Evolutionary conservation across 306 rosid species (phyloP), one percentile per base, ranked within the genome.

Genomic region (Cicer pinnatifidum): DNA sequence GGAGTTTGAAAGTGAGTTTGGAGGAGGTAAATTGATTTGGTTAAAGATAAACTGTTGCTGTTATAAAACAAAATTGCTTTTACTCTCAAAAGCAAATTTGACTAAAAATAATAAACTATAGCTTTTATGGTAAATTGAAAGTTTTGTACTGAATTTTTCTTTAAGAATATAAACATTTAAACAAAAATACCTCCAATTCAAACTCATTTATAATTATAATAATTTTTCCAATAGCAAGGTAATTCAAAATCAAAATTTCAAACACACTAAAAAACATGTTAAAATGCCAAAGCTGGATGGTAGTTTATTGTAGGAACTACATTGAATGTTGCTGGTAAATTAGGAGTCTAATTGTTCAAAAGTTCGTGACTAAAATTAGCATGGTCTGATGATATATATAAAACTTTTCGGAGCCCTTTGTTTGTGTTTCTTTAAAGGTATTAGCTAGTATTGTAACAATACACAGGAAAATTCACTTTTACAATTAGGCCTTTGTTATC

Each of bases 261-360:
- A 46, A 11, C 13, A 9, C 5, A 9, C 11, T 11, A 5, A 1
- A 3, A 8, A 46, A 10, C 51, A 46, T 11, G 12, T 46, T 72
- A 57, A n/a, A 72, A 7, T 72, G 67, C 61, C 15, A 0, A 9
- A 58, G 61, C 44, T 46, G 43, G 40, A 58, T 19, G 16, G 23
- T 61, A 45, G 70, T 28, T 28, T 28, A 60, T 46, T 62, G 43
- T 62, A 19, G 35, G 45, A 64, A 20, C 33, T 51, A 41, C 41
- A 12, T 51, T 51, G 43, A 38, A 39, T 20, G 57, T 37, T 51
- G 64, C 13, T 8, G 28, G 46, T 19, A 73, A 73, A 13, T 56
- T 45, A 13, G 11, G 58, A 41, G 51, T 38, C 19, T 51, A 37
- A 50, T 50, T 52, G 52, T 13, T 23, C 11, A 15, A 38, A 51